Conservation (phyloP, 805 yeast species). For the Tetrapisispora pingtungensis region DNA sequence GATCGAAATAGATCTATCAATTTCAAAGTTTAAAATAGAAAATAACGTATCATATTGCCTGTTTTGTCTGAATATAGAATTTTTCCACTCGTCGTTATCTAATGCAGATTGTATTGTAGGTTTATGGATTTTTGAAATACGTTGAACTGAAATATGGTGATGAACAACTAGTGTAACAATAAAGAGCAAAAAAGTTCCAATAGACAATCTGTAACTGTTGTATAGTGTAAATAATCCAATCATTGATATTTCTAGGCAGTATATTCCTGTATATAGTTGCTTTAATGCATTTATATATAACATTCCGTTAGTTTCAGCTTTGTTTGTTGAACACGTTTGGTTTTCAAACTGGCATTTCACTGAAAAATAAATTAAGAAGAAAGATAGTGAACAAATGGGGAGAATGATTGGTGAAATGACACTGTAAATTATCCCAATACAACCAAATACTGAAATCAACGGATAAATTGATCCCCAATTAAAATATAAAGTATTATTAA, state of each 20-base stretch:
- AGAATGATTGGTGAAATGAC: conserved; percentile 72
- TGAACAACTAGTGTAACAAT: conserved; percentile 50
- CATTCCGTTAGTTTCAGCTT: conserved; percentile 58
- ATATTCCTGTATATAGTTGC: conserved; percentile 72
- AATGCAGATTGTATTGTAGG: not conserved
- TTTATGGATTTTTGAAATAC: conserved; percentile 9
- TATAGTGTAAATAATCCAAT: conserved; percentile 67
- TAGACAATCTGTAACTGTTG: conserved; percentile 35
- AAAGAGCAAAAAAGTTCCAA: conserved; percentile 42
- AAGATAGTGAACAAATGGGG: conserved; percentile 47
- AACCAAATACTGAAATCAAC: conserved; percentile 61
- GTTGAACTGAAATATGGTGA: conserved; percentile 32
- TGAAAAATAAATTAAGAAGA: conserved; percentile 48
- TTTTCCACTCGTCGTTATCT: not conserved
- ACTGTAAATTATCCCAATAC: conserved; percentile 70
- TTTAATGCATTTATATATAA: conserved; percentile 66
- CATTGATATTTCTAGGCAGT: conserved; percentile 68
- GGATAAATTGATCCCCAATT: conserved; percentile 79
- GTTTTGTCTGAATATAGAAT: not conserved
- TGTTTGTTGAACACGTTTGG: conserved; percentile 41
- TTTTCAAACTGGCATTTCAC: conserved; percentile 60
- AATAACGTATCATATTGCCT: not conserved
- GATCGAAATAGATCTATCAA: conserved; percentile 26
- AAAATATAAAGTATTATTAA: conserved; percentile 36
- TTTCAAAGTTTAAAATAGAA: not conserved